Conservation (phyloP, 1,284 basidiomycete genomes). For the Pseudozyma tsukubaensis region DNA sequence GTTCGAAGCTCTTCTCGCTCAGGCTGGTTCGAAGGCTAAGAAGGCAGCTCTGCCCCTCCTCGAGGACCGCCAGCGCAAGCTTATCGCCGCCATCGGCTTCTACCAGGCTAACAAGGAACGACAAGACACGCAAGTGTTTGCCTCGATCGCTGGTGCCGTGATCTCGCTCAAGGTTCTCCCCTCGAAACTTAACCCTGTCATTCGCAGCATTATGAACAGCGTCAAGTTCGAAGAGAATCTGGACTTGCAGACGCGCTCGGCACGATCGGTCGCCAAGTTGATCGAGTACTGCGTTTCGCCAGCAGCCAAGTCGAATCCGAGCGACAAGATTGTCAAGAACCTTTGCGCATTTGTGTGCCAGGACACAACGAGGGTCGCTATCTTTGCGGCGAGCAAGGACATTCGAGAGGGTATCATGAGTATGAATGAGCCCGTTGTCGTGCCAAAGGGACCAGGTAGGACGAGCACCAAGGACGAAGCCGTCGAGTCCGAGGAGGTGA, state of each 20-base stretch:
- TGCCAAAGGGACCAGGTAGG: constrained; percentile 28
- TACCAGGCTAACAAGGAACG: constrained; percentile 86
- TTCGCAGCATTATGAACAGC: constrained; percentile 97
- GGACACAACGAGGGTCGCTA: constrained; percentile 87
- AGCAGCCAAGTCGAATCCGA: constrained; percentile 73
- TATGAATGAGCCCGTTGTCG: constrained; percentile 71
- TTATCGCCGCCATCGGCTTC: constrained; percentile 82
- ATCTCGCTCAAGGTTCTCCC: constrained; percentile 71
- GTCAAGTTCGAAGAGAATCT: constrained; percentile 87
- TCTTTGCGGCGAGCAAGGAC: constrained; percentile 79
- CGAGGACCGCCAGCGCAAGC: constrained; percentile 80
- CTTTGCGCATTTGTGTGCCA: constrained; percentile 92
- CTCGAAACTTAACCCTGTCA: constrained; percentile 89
- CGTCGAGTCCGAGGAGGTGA: constrained; percentile 69
- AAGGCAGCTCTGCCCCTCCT: constrained; percentile 78
- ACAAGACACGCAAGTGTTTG: constrained; percentile 87
- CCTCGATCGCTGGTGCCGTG: constrained; percentile 89
- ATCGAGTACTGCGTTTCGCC: constrained; percentile 82
- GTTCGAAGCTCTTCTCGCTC: constrained; percentile 75
- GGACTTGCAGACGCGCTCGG: constrained; percentile 90
- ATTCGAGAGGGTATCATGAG: constrained; percentile 81
- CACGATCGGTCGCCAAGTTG: constrained; percentile 85
- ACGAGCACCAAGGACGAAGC: constrained; percentile 39
- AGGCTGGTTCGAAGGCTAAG: constrained; percentile 75
- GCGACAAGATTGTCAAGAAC: constrained; percentile 97